Percentiles rank a stretch among this genome's conserved stretches.
Conservation (phyloP, 345 rosid genomes). For the Eucalyptus sideroxylon region DNA sequence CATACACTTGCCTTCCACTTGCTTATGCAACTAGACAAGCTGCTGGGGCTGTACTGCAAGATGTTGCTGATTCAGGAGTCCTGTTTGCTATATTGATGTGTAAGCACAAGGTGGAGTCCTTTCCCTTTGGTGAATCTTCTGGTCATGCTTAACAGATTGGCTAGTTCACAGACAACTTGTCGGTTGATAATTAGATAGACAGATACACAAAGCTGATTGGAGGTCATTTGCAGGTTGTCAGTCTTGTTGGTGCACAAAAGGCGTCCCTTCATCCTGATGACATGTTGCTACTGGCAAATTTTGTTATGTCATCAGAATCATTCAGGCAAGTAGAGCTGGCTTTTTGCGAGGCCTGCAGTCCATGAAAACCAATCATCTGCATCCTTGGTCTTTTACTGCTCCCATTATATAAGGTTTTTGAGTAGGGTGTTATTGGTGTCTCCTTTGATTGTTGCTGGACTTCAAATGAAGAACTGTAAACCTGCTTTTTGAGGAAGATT, state of each 20-base stretch:
- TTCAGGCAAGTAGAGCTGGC: conserved; percentile 49
- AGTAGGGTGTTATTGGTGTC: neutral
- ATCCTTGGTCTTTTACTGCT: neutral
- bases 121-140: neutral
- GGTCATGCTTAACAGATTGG: neutral
- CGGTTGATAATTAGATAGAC: neutral
- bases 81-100: conserved; percentile 17
- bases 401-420: neutral
- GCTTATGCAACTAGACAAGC: conserved; percentile 16
- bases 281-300: conserved; percentile 85
- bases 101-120: conserved; percentile 5
- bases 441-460: neutral
- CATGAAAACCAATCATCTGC: neutral
- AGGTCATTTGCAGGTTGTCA: conserved; percentile 54
- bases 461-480: neutral
- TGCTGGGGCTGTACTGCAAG: conserved; percentile 12
- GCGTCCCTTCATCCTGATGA: conserved; percentile 99
- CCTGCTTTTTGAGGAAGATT: neutral
- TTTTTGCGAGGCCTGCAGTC: neutral
- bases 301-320: conserved; percentile 87
- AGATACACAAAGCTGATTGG: neutral
- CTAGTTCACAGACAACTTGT: neutral
- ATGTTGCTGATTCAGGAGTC: conserved; percentile 11
- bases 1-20: conserved; percentile 17
- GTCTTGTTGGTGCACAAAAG: conserved; percentile 95